Evolutionary conservation across 1,284 basidiomycete genomes (phyloP), one percentile per base, ranked within the genome.

Genomic region (Apiotrichum akiyoshidainum): DNA sequence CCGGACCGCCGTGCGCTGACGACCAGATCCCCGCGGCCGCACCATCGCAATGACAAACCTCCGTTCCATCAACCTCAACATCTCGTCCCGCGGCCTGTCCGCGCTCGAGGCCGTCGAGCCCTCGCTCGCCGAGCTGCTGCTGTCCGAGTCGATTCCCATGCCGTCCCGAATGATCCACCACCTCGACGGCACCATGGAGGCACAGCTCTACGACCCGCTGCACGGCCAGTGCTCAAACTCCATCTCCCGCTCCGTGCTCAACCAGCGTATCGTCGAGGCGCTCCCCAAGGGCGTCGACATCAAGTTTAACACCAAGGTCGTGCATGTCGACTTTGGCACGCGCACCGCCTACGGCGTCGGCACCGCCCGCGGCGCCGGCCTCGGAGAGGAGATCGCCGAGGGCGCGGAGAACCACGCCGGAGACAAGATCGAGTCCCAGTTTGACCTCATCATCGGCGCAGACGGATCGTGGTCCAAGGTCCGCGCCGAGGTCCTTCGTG

Each of bases 21-120:
- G 13, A 21, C 16, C 40, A 78, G 77, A 78, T 64, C 74, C 77
- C 13, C 54, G 77, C 59, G 71, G 71, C 1, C 64, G 69, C 42
- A 66, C 69, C 33, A 60, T 70, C 4, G 59, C 68, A 10, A 70
- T 73, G 44, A 71, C 67, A 8, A 76, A 75, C 60, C 64, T 76
- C 67, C 85, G 95, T 59, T 95, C 91, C 56, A 97, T 99, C 80
- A 99, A 99, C 80, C 83, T 99, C 53, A 94, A 94, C 39, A 92
- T 99, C 64, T 97, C 93, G 19, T 86, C 92, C 59, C 86, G 95
- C 55, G 95, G 94, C 60, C 87, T 98, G 57, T 85, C 87, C 65
- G 94, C 94, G 37, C 81, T 98, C 46, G 82, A 87, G 67, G 85
- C 86, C 52, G 85, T 98, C 66, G 87, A 92, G 77, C 82, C 87